Percentiles rank a stretch among this genome's conserved stretches.
phyloP scores from a whole-genome alignment of 1,139 yeast species.

The Yamadazyma sp. region DNA sequence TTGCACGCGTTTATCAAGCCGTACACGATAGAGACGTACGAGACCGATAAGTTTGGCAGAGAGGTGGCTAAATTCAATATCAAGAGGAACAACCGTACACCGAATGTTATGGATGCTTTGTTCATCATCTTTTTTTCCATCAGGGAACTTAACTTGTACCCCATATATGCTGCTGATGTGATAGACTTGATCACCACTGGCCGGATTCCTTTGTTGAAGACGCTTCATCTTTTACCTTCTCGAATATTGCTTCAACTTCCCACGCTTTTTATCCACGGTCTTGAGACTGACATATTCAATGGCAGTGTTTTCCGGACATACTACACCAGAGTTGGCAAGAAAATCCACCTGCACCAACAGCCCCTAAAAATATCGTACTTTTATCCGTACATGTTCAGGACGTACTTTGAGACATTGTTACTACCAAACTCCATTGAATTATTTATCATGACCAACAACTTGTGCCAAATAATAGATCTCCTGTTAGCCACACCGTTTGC shows the following conservation, averaged over 20 bases:
- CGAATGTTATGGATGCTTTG: conserved; percentile 29
- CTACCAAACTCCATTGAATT: conserved; percentile 34
- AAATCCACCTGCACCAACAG: background rate
- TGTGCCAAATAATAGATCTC: conserved; percentile 9
- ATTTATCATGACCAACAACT: conserved; percentile 20
- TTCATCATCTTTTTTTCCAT: conserved; percentile 40
- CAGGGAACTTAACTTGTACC: conserved; percentile 31
- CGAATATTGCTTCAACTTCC: conserved; percentile 4
- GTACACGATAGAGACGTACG: conserved; percentile 9
- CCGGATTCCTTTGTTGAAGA: conserved; percentile 38
- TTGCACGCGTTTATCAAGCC: conserved; percentile 19
- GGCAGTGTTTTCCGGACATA: conserved; percentile 2
- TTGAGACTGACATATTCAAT: conserved; percentile 12
- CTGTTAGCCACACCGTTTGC: background rate
- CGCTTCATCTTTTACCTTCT: conserved; percentile 13
- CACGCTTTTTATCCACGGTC: background rate
- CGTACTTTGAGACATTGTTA: conserved; percentile 25
- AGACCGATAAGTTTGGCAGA: conserved; percentile 4
- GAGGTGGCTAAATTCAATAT: conserved; percentile 9
- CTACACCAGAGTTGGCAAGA: conserved; percentile 19
- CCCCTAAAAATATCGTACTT: conserved; percentile 22
- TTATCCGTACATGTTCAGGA: conserved; percentile 34
- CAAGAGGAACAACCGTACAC: conserved; percentile 18
- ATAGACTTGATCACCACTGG: conserved; percentile 30
- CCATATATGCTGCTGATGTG: conserved; percentile 38